These are phyloP conservation scores for Syncephalastrum racemosum DNA, from an alignment of 371 early-diverging fungal genomes.

Conservation along the genomic window DNA sequence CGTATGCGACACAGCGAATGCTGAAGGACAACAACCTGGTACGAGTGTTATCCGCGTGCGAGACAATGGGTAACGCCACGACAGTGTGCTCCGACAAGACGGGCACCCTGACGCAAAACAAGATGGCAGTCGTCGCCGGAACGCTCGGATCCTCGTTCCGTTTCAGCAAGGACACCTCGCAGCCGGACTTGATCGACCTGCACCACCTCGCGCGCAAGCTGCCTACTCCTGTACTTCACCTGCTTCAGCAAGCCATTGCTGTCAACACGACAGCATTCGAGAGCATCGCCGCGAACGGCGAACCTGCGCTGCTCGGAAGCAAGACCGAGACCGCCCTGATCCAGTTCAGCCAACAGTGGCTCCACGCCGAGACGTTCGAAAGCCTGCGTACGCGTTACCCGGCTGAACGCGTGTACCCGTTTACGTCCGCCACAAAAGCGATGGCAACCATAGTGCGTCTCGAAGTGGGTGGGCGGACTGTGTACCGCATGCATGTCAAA, in stretches of 20 bases:
- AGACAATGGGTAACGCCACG: conserved; percentile 94
- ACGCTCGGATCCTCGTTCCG: conserved; percentile 53
- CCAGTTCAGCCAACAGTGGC: conserved; percentile 49
- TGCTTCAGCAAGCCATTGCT: conserved; percentile 61
- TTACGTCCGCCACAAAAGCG: conserved; percentile 79
- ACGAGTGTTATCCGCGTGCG: conserved; percentile 86
- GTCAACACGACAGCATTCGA: conserved; percentile 79
- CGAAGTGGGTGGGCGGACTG: conserved; percentile 10
- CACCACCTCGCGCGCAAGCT: conserved; percentile 26
- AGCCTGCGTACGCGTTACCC: conserved; percentile 45
- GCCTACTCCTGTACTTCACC: conserved; percentile 34
- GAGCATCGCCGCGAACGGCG: conserved; percentile 57
- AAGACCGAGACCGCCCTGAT: conserved; percentile 89
- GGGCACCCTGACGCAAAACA: conserved; percentile 88
- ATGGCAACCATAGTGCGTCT: conserved; percentile 82
- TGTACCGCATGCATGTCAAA: conserved; percentile 73
- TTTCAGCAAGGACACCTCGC: conserved; percentile 37
- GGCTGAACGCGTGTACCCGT: conserved; percentile 71
- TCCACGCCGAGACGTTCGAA: conserved; percentile 49
- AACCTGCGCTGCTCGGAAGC: conserved; percentile 60
- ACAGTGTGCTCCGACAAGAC: conserved; percentile 93
- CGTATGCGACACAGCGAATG: conserved; percentile 81
- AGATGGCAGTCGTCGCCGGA: conserved; percentile 86
- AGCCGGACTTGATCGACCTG: conserved; percentile 39
- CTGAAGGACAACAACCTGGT: conserved; percentile 90